These are phyloP conservation scores for Podospora pseudopauciseta DNA, from an alignment of 495 filamentous ascomycete species.

Conservation along the genomic window DNA sequence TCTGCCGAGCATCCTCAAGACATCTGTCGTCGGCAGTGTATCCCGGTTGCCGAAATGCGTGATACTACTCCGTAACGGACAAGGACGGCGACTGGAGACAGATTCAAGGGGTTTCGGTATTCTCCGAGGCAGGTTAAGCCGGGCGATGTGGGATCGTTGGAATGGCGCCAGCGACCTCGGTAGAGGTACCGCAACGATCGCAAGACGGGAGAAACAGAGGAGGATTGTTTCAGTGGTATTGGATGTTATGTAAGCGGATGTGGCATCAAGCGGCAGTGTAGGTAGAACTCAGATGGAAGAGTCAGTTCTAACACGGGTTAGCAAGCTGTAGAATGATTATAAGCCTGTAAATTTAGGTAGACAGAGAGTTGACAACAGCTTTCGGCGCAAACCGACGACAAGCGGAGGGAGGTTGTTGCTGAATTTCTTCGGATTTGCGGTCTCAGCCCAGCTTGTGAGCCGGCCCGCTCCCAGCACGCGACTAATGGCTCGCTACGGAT, in stretches of 20 bases:
- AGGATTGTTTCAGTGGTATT: neutral
- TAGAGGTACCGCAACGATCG: neutral
- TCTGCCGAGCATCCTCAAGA: neutral
- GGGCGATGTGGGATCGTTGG: neutral
- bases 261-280: neutral
- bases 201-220: neutral
- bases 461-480: neutral
- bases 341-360: neutral
- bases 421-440: neutral
- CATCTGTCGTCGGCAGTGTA: neutral
- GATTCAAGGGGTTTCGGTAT: neutral
- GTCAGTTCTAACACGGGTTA: neutral
- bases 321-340: too few species aligned
- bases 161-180: neutral
- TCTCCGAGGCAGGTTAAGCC: neutral
- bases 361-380: too few species aligned
- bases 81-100: neutral
- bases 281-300: neutral
- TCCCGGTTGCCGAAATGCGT: neutral
- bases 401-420: neutral
- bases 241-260: neutral
- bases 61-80: neutral
- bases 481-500: neutral
- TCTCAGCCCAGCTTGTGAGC: neutral
- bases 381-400: neutral